phyloP scores from a whole-genome alignment of 306 rosid genomes.

The Cercis canadensis region DNA sequence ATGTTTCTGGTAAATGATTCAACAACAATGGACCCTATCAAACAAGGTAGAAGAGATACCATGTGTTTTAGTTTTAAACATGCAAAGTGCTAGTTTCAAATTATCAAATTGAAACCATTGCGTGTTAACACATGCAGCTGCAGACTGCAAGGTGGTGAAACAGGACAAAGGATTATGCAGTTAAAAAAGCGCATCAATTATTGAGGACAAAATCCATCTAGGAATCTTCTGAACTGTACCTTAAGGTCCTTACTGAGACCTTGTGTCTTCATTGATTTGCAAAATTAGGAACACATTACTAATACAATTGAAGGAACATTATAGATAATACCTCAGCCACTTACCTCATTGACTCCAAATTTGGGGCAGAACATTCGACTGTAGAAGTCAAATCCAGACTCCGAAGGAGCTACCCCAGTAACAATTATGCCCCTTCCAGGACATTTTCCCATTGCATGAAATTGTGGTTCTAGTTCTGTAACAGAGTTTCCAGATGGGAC shows the following conservation, averaged over 20 bases:
- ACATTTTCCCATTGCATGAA: constrained; percentile 56
- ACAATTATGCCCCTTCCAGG: constrained; percentile 70
- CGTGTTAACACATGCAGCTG: too few species aligned
- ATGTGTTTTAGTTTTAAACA: background rate
- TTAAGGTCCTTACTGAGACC: too few species aligned
- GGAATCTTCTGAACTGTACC: too few species aligned
- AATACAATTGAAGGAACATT: constrained; percentile 2
- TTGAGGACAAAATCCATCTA: too few species aligned
- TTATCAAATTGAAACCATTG: too few species aligned
- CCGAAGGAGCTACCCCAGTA: constrained; percentile 62
- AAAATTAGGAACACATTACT: background rate
- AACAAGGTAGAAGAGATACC: too few species aligned
- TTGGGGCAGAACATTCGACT: constrained; percentile 72
- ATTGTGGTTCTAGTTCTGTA: constrained; percentile 54
- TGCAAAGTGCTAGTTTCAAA: background rate
- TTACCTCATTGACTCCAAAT: constrained; percentile 71
- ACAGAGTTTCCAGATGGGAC: constrained; percentile 58
- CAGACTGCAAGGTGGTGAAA: too few species aligned
- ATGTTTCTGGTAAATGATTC: too few species aligned
- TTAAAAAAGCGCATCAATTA: too few species aligned
- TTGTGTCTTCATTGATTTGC: constrained; percentile 5
- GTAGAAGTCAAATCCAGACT: constrained; percentile 70
- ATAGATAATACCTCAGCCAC: constrained; percentile 10
- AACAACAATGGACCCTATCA: too few species aligned
- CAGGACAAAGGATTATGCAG: too few species aligned